Base-by-base conservation (phyloP, 352 stramenopile genomes). In the Phytophthora constricta region DNA sequence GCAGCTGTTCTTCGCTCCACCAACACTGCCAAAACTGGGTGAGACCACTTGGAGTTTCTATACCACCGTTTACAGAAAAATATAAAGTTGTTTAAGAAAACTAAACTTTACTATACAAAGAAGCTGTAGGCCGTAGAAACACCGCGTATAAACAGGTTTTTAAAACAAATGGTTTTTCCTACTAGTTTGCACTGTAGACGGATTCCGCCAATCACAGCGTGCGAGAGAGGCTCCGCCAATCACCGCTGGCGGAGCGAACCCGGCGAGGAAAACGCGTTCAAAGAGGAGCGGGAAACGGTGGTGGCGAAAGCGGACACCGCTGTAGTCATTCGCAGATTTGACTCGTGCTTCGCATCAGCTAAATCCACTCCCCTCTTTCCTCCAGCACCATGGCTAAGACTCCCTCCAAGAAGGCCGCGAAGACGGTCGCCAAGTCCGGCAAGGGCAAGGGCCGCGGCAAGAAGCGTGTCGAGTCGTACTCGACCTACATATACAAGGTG, bases 401-500 rank as follows among this genome's bases (percentile, higher is more conserved):
- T 72, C 95, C 96, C 42, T 97, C 84, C 71, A 99, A 99, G 92
- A 96, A 96, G 76, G 79, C 87, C 28, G 86, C 86, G 14, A 96
- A 96, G 84, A 90, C 81, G 34, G 70, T 82, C 28, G 84, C 84
- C 5, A 94, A 94, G 83, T 74, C 84, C 50, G 79, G 68, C 50
- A 92, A 95, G 70, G 82, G 83, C 74, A 95, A 92, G 75, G 82
- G 84, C 82, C 89, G 89, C 69, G 82, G 83, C 75, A 93, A 94
- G 82, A 96, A 96, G 80, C 87, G 87, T 42, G 86, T 96, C 1
- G 90, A 97, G 55, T 91, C 82, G 61, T 97, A 97, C 82, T 91
- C 84, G 70, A 94, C 84, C 52, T 97, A 97, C 87, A 97, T 97
- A 79, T 97, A 97, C 89, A 97, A 97, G 84, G 90, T 97, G 52